phyloP scores from a whole-genome alignment of 106 monocot genomes.

The Phalaenopsis equestris region DNA sequence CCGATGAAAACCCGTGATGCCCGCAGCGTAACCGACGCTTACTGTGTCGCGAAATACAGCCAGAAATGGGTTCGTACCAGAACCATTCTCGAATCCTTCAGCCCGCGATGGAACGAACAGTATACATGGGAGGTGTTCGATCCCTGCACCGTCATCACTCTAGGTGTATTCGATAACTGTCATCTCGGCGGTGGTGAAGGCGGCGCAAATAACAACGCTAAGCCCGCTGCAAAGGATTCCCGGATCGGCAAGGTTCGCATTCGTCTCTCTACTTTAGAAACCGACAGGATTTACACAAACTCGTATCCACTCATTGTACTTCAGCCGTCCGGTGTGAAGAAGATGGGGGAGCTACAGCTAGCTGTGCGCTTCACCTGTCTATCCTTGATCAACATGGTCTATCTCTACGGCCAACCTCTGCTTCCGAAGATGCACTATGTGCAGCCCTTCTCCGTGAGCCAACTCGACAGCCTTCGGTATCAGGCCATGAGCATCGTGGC shows the following conservation, averaged over 20 bases:
- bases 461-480: constrained; percentile 36
- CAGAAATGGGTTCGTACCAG: constrained; percentile 73
- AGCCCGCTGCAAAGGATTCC: constrained; percentile 17
- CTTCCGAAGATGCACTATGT: constrained; percentile 52
- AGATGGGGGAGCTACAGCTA: constrained; percentile 62
- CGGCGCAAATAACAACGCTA: constrained; percentile 8
- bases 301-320: constrained; percentile 51
- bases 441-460: constrained; percentile 39
- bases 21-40: constrained; percentile 51
- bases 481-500: constrained; percentile 79
- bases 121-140: constrained; percentile 75
- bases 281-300: constrained; percentile 54
- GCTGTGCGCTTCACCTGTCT: constrained; percentile 57
- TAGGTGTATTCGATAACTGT: constrained; percentile 65
- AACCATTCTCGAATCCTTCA: constrained; percentile 46
- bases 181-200: constrained; percentile 29
- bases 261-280: constrained; percentile 50
- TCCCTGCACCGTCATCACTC: constrained; percentile 59
- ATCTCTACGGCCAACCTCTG: constrained; percentile 55
- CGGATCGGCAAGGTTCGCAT: constrained; percentile 61
- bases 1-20: constrained; percentile 55
- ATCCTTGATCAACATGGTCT: constrained; percentile 33
- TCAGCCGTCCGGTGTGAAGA: constrained; percentile 58
- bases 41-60: constrained; percentile 67
- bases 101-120: constrained; percentile 70